Percentiles rank a stretch among this genome's conserved stretches.
Conservation (phyloP, 129 eudicot species). For the Pseudognaphalium luteoalbum region DNA sequence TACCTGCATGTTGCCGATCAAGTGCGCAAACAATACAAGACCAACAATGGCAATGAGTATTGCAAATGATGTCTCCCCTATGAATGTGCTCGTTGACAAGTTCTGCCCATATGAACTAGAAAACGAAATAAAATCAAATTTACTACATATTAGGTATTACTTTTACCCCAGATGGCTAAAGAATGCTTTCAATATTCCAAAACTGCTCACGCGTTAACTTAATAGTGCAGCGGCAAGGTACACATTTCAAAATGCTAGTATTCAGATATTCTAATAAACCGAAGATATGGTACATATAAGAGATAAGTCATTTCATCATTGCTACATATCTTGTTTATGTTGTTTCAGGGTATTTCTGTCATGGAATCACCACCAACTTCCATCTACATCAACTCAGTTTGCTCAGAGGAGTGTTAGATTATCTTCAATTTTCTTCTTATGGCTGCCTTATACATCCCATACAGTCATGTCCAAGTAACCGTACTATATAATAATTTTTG, state of each 20-base stretch:
- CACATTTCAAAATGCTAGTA: background rate
- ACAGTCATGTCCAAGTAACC: background rate
- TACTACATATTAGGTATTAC: background rate
- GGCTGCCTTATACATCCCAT: too few relatives aligned
- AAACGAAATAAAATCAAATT: slow-evolving; percentile 4
- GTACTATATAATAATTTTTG: background rate
- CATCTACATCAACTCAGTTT: background rate
- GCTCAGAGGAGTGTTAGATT: background rate
- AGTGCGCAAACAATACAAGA: slow-evolving; percentile 91
- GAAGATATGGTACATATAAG: background rate
- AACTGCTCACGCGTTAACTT: background rate
- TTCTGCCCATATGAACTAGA: slow-evolving; percentile 96
- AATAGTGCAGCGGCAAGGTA: background rate
- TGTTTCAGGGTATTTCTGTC: background rate
- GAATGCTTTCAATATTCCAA: background rate
- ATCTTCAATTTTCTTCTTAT: too few relatives aligned
- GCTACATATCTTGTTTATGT: background rate
- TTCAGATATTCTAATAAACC: background rate
- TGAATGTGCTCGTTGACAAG: slow-evolving; percentile 76
- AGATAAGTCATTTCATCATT: background rate
- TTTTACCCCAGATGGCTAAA: background rate
- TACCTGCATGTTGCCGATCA: slow-evolving; percentile 99
- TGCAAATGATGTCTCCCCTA: slow-evolving; percentile 91
- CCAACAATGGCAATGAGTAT: slow-evolving; percentile 96
- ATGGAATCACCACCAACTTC: background rate